A percentile compares a stretch with the other conserved stretches of the same genome.
Evolutionary conservation across 1,284 basidiomycete genomes (phyloP).

Genomic region (Rhodotorula sp.): DNA sequence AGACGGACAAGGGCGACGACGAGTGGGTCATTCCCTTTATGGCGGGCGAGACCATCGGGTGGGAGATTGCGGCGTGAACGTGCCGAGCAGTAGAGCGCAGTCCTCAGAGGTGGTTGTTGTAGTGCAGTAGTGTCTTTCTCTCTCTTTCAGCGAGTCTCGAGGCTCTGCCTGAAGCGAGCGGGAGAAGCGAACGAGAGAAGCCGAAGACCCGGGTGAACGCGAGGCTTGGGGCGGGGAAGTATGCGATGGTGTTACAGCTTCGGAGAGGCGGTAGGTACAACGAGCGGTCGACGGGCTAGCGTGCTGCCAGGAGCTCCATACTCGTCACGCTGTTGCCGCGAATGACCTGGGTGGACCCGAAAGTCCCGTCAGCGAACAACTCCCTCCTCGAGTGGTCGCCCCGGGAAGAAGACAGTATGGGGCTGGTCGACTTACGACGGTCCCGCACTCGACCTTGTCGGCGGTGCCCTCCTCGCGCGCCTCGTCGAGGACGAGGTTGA

Average conservation of each 20-base stretch:
- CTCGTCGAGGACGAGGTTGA: slow-evolving; percentile 97
- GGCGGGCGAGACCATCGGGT: slow-evolving; percentile 78
- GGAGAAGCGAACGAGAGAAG: no score
- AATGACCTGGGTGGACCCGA: slow-evolving; percentile 66
- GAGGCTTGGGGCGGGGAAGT: no score
- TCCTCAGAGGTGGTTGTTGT: not conserved
- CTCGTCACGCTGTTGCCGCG: slow-evolving; percentile 92
- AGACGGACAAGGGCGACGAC: slow-evolving; percentile 56
- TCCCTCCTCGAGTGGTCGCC: no score
- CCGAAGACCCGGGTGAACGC: no score
- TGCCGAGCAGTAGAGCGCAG: slow-evolving; percentile 28
- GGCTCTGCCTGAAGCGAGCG: no score
- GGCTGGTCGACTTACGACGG: slow-evolving; percentile 67
- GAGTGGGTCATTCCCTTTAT: slow-evolving; percentile 80
- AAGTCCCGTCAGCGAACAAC: not conserved
- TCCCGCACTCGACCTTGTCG: slow-evolving; percentile 84
- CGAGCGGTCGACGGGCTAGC: not conserved
- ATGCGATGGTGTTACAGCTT: slow-evolving; percentile 2
- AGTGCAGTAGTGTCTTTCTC: not conserved
- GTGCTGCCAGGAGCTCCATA: slow-evolving; percentile 61
- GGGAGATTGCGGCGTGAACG: slow-evolving; percentile 64
- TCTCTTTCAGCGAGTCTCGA: no score
- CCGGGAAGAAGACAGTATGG: not conserved
- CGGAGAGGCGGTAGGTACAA: not conserved
- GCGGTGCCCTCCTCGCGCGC: slow-evolving; percentile 77